A percentile compares a stretch with the other conserved stretches of the same genome.
phyloP scores from a whole-genome alignment of 257 asterid genomes.

The Ocimum tenuiflorum region DNA sequence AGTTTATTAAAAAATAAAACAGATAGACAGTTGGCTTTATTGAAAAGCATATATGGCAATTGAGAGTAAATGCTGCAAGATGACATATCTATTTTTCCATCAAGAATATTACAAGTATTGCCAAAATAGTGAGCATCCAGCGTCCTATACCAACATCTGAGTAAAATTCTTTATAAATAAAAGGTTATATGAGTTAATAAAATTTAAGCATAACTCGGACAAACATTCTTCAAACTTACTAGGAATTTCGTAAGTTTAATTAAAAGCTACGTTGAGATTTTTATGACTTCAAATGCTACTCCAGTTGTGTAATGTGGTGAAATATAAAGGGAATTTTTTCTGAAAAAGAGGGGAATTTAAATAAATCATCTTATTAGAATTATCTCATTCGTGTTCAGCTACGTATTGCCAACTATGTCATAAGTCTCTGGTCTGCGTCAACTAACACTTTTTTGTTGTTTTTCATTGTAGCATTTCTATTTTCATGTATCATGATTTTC shows the following conservation, averaged over 20 bases:
- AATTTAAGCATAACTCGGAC: background rate
- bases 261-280: too few species aligned
- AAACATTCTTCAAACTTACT: too few species aligned
- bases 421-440: conserved; percentile 11
- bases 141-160: too few species aligned
- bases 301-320: too few species aligned
- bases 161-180: too few species aligned
- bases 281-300: too few species aligned
- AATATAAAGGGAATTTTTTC: too few species aligned
- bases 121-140: background rate
- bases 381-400: background rate
- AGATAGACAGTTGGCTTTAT: too few species aligned
- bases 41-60: too few species aligned
- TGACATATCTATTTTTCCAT: background rate
- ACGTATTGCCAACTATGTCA: conserved; percentile 30
- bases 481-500: conserved; percentile 9
- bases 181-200: too few species aligned
- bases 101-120: background rate
- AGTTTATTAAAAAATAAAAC: background rate
- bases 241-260: too few species aligned
- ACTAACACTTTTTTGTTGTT: conserved; percentile 7
- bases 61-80: background rate
- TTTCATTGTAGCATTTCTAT: conserved; percentile 19
- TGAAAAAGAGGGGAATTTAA: too few species aligned
- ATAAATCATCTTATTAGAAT: background rate